phyloP scores from a whole-genome alignment of 1,139 yeast genomes.

The Blastobotrys aristatus region DNA sequence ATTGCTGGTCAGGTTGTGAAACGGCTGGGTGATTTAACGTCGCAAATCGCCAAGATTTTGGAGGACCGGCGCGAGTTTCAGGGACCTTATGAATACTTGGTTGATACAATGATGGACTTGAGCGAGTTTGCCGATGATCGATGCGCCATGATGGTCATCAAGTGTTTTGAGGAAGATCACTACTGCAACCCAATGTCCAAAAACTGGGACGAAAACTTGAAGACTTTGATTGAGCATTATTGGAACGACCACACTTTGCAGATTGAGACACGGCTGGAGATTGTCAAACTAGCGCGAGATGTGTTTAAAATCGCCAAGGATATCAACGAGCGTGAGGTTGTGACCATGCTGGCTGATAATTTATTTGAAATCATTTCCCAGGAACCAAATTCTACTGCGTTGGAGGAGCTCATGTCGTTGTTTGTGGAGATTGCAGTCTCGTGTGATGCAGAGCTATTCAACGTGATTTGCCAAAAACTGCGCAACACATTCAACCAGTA shows the following conservation, averaged over 20 bases:
- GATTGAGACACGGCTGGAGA: slow-evolving; percentile 38
- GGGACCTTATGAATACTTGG: slow-evolving; percentile 45
- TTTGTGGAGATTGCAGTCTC: slow-evolving; percentile 10
- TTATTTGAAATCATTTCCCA: slow-evolving; percentile 20
- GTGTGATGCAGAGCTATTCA: slow-evolving; percentile 13
- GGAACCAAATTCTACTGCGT: slow-evolving; percentile 35
- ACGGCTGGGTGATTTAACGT: slow-evolving; percentile 20
- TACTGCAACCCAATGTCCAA: slow-evolving; percentile 51
- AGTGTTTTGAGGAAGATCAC: slow-evolving; percentile 46
- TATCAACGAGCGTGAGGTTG: slow-evolving; percentile 19
- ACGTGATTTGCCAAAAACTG: slow-evolving; percentile 7
- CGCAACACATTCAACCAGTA: background rate
- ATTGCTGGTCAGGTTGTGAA: slow-evolving; percentile 17
- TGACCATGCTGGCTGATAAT: slow-evolving; percentile 20
- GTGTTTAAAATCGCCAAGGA: slow-evolving; percentile 32
- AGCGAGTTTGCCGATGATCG: slow-evolving; percentile 38
- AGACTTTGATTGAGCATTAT: slow-evolving; percentile 44
- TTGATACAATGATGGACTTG: slow-evolving; percentile 42
- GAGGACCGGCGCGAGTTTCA: slow-evolving; percentile 28
- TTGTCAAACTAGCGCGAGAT: slow-evolving; percentile 43
- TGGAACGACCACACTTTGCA: slow-evolving; percentile 36
- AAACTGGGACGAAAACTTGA: slow-evolving; percentile 49
- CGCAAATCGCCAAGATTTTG: slow-evolving; percentile 19
- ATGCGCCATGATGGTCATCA: slow-evolving; percentile 41
- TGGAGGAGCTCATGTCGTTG: slow-evolving; percentile 35